Conservation (phyloP, 805 yeast species). For the Candida quercuum region DNA sequence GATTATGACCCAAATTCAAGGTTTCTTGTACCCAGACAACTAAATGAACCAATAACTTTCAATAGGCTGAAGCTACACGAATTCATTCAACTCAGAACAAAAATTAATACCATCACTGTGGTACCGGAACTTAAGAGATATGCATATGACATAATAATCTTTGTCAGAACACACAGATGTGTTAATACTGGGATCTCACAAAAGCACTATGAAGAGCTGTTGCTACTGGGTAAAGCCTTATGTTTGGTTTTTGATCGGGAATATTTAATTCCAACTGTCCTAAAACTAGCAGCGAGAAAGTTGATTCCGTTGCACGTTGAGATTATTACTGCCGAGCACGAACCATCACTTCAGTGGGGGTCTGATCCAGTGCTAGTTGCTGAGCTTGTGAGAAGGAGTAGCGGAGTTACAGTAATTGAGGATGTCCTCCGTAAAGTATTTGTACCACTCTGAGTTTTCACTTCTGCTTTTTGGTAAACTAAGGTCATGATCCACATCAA, state of each 20-base stretch:
- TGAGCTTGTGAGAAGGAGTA: slow-evolving; percentile 39
- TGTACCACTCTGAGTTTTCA: slow-evolving; percentile 43
- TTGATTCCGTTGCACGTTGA: slow-evolving; percentile 43
- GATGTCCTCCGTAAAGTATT: slow-evolving; percentile 45
- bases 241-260: slow-evolving; percentile 35
- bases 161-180: slow-evolving; percentile 49
- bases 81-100: not conserved
- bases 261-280: slow-evolving; percentile 50
- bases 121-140: slow-evolving; percentile 48
- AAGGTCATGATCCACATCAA: too few species aligned
- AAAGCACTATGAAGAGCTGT: slow-evolving; percentile 36
- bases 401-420: slow-evolving; percentile 43
- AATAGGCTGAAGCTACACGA: not conserved
- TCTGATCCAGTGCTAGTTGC: slow-evolving; percentile 40
- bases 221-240: slow-evolving; percentile 31
- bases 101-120: slow-evolving; percentile 19
- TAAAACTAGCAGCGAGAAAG: slow-evolving; percentile 43
- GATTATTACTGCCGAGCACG: slow-evolving; percentile 36
- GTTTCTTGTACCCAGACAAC: not conserved
- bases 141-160: slow-evolving; percentile 50
- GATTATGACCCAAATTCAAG: not conserved
- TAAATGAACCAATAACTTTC: not conserved
- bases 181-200: slow-evolving; percentile 50
- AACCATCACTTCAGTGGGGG: slow-evolving; percentile 51
- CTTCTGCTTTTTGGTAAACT: too few species aligned